A percentile compares a stretch with the other conserved stretches of the same genome.
phyloP scores from a whole-genome alignment of 495 filamentous ascomycete genomes.

The Pyrenula massariospora region DNA sequence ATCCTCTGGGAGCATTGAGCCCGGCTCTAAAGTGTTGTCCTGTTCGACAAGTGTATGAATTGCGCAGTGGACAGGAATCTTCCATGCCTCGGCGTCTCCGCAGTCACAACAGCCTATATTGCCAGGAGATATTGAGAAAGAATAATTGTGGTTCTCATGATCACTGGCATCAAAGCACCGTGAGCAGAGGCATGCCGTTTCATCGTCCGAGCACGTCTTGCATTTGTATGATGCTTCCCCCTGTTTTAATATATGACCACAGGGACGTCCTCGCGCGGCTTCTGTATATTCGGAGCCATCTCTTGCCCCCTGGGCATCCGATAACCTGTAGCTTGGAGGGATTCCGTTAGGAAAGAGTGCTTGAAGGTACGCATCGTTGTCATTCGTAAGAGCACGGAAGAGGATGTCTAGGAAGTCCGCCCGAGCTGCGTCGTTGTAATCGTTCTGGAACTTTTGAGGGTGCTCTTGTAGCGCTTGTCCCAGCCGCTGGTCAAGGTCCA shows the following conservation, averaged over 20 bases:
- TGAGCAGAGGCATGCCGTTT: constrained; percentile 77
- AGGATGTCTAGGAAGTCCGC: constrained; percentile 63
- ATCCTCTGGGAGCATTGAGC: constrained; percentile 52
- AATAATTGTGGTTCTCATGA: constrained; percentile 85
- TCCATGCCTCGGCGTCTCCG: constrained; percentile 91
- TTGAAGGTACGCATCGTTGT: constrained; percentile 57
- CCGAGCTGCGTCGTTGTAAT: constrained; percentile 58
- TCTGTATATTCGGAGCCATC: constrained; percentile 94
- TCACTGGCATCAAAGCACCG: constrained; percentile 92
- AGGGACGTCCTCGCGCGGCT: constrained; percentile 84
- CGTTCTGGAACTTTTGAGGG: constrained; percentile 53
- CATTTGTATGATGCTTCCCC: constrained; percentile 91
- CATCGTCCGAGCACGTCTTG: constrained; percentile 80
- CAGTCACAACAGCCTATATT: constrained; percentile 97
- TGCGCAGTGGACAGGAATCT: constrained; percentile 73
- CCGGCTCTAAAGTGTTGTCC: constrained; percentile 32
- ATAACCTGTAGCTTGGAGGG: constrained; percentile 59
- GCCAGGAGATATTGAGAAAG: constrained; percentile 71
- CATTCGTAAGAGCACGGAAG: constrained; percentile 72
- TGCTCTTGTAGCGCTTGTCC: constrained; percentile 62
- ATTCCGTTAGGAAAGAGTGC: constrained; percentile 72
- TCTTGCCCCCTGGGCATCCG: constrained; percentile 76
- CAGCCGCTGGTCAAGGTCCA: constrained; percentile 68
- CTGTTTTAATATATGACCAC: constrained; percentile 88
- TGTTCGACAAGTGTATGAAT: constrained; percentile 63